Conservation (phyloP, 202 grass and related monocot genomes). For the Schoenoplectus tabernaemontani region DNA sequence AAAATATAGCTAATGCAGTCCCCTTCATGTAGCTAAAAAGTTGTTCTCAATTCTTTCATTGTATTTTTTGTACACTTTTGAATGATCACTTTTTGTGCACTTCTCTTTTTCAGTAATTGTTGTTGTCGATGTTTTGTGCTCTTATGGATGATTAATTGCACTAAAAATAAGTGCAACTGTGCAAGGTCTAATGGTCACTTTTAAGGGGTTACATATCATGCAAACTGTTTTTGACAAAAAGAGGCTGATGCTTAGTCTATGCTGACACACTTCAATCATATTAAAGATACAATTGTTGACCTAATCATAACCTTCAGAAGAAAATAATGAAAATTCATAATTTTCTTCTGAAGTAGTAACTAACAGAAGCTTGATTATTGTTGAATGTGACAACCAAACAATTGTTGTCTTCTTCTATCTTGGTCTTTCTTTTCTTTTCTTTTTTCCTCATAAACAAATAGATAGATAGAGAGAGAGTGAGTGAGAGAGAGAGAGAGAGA, state of each 20-base stretch:
- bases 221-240: slow-evolving; percentile 11
- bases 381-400: neutral
- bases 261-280: neutral
- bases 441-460: too few species aligned
- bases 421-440: neutral
- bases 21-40: too few species aligned
- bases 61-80: too few species aligned
- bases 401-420: neutral
- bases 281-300: neutral
- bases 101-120: neutral
- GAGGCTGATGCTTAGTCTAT: neutral
- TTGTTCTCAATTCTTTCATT: neutral
- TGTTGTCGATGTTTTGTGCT: neutral
- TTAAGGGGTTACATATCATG: neutral
- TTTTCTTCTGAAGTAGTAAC: too few species aligned
- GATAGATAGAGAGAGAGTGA: too few species aligned
- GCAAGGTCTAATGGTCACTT: neutral
- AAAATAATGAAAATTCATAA: too few species aligned
- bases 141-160: neutral
- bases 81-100: neutral
- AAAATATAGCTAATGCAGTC: neutral
- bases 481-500: too few species aligned
- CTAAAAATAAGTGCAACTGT: neutral
- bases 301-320: neutral
- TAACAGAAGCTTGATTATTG: neutral